Conservation (phyloP, 352 stramenopile species). For the Globisporangium paroecandrum region DNA sequence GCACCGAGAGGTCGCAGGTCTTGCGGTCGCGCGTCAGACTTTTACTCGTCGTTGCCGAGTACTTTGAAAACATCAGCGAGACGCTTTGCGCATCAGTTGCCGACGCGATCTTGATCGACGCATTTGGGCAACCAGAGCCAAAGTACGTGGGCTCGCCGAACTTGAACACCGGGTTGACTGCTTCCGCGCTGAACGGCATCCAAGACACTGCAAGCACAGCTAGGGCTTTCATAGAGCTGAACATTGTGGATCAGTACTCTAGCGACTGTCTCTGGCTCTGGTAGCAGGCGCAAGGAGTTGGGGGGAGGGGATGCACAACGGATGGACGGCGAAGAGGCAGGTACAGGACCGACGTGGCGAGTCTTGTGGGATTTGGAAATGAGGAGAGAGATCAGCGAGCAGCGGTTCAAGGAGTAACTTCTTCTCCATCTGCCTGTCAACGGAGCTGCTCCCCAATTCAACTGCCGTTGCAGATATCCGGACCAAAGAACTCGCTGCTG, state of each 20-base stretch:
- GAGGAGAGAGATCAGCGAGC: not conserved
- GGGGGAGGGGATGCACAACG: not conserved
- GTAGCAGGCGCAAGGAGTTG: not conserved
- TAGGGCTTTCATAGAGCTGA: not conserved
- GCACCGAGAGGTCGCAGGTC: slow-evolving; percentile 28
- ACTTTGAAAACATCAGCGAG: slow-evolving; percentile 34
- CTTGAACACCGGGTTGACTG: slow-evolving; percentile 16
- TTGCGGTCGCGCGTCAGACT: slow-evolving; percentile 14
- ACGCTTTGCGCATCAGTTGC: slow-evolving; percentile 30
- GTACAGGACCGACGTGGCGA: not conserved
- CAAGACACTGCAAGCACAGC: not conserved
- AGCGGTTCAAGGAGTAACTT: not conserved
- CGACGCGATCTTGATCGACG: slow-evolving; percentile 23
- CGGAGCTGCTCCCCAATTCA: not conserved
- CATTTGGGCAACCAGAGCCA: slow-evolving; percentile 30
- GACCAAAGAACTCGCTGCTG: not conserved
- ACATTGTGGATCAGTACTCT: not conserved
- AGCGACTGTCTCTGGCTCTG: not conserved
- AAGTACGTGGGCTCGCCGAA: slow-evolving; percentile 28
- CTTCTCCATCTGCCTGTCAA: not conserved
- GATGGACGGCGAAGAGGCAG: not conserved
- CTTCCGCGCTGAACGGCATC: not conserved
- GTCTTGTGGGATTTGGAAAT: slow-evolving; percentile 5
- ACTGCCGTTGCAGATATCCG: slow-evolving; percentile 4
- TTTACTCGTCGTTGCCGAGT: slow-evolving; percentile 18